A percentile compares a stretch with the other conserved stretches of the same genome.
Evolutionary conservation across 345 rosid species (phyloP).

Genomic region (Heritiera littoralis): DNA sequence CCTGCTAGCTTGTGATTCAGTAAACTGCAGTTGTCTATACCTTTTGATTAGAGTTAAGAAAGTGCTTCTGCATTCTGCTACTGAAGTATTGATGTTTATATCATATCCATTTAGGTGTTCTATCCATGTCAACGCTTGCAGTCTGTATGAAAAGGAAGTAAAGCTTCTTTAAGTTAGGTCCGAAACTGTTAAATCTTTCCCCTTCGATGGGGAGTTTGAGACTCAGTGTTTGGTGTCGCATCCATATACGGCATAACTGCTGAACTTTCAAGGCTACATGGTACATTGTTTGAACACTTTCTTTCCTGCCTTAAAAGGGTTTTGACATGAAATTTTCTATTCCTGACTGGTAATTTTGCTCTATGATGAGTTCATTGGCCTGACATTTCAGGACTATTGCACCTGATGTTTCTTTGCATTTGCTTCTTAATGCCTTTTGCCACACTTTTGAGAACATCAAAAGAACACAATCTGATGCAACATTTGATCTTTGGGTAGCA

Average conservation of each 20-base stretch:
- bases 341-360: not conserved
- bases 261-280: not conserved
- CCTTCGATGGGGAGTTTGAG: not conserved
- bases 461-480: not conserved
- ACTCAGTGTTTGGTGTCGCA: not conserved
- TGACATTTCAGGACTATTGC: not conserved
- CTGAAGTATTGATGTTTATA: not conserved
- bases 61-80: too few relatives aligned
- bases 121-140: not conserved
- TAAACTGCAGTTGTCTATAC: not conserved
- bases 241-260: not conserved
- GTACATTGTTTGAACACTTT: not conserved
- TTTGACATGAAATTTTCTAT: not conserved
- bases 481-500: not conserved
- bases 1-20: not conserved
- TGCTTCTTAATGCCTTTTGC: not conserved
- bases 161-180: not conserved
- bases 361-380: not conserved
- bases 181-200: not conserved
- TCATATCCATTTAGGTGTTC: not conserved
- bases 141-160: not conserved
- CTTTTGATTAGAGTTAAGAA: not conserved
- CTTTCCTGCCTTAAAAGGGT: not conserved
- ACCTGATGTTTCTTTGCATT: not conserved
- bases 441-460: not conserved